phyloP scores from a whole-genome alignment of 805 yeast species.

The Hanseniaspora vineae region DNA sequence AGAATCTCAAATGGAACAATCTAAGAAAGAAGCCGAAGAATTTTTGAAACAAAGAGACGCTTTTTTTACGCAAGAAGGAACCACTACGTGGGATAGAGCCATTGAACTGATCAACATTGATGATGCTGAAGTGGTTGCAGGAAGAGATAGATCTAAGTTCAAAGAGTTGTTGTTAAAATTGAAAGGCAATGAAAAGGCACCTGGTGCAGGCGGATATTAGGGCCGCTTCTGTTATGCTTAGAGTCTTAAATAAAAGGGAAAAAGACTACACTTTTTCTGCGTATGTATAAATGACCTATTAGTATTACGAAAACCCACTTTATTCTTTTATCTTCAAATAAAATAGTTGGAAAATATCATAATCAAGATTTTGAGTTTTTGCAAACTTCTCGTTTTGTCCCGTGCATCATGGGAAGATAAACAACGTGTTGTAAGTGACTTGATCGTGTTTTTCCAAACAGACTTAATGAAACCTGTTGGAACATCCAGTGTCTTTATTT shows the following conservation, averaged over 20 bases:
- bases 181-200: constrained; percentile 58
- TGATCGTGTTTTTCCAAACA: neutral
- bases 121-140: constrained; percentile 32
- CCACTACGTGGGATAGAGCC: constrained; percentile 70
- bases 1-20: constrained; percentile 51
- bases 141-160: constrained; percentile 58
- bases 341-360: neutral
- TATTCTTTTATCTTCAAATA: neutral
- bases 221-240: too few species aligned
- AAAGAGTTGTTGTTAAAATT: constrained; percentile 50
- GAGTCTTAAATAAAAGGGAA: neutral
- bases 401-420: neutral
- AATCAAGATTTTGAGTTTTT: neutral
- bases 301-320: too few species aligned
- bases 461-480: neutral
- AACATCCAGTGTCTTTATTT: neutral
- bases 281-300: neutral
- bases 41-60: constrained; percentile 66
- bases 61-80: constrained; percentile 63
- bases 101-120: constrained; percentile 30
- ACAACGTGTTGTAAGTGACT: neutral
- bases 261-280: neutral
- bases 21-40: constrained; percentile 54
- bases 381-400: neutral
- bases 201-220: constrained; percentile 61